Evolutionary conservation across 768 basidiomycete species (phyloP).

Genomic region (Boletellus ananiceps): DNA sequence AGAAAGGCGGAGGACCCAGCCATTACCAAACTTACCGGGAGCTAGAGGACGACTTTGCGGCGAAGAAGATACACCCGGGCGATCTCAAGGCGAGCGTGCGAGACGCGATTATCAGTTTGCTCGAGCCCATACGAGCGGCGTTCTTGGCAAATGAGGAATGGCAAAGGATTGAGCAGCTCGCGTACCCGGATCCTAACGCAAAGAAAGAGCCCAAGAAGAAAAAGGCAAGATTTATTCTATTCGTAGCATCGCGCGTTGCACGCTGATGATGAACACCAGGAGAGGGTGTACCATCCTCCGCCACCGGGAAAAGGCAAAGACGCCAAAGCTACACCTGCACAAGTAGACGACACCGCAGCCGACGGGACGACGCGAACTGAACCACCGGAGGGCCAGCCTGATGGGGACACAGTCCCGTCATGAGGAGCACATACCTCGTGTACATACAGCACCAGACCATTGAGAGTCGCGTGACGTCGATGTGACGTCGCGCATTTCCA

Average conservation of each 20-base stretch:
- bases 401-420: constrained; percentile 7
- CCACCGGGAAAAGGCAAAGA: constrained; percentile 77
- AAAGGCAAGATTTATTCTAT: constrained; percentile 33
- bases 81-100: constrained; percentile 82
- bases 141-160: constrained; percentile 80
- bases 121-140: constrained; percentile 76
- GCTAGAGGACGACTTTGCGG: constrained; percentile 69
- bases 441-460: background rate
- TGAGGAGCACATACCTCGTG: background rate
- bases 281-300: constrained; percentile 79
- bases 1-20: constrained; percentile 67
- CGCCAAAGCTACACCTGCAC: constrained; percentile 3
- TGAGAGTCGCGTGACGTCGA: constrained; percentile 1
- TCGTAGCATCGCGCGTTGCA: background rate
- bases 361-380: background rate
- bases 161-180: constrained; percentile 67
- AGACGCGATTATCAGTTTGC: constrained; percentile 64
- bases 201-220: constrained; percentile 61
- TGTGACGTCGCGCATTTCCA: background rate
- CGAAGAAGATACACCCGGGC: constrained; percentile 77
- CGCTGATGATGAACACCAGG: constrained; percentile 36
- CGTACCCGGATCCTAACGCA: constrained; percentile 77
- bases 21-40: constrained; percentile 69
- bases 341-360: constrained; percentile 6
- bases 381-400: background rate